Evolutionary conservation across 2,329 filamentous ascomycete genomes (phyloP), one percentile per base, ranked within the genome.

Genomic region (Cordyceps sp.): DNA sequence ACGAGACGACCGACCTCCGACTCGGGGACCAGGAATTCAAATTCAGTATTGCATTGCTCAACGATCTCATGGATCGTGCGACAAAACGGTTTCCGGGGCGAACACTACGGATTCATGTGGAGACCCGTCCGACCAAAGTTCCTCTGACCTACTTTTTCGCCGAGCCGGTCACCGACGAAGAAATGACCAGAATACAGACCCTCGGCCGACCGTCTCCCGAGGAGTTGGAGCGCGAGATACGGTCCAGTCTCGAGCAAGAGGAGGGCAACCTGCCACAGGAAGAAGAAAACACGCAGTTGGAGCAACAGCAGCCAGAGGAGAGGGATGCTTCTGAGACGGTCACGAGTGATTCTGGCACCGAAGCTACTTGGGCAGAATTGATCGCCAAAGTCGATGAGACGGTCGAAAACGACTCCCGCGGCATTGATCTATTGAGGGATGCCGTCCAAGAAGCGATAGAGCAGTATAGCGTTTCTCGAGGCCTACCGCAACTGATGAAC

Each of bases 121-220:
- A 94, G 50, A 81, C 85, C 1, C 69, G 82, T 10, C 58, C 60
- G 1, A 63, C 62, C 7, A 53, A 52, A 9, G 52, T 62, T 4
- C 69, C 78, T 0, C 74, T 78, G 44, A 86, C 93, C 71, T 88
- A 93, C 47, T 73, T 96, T 33, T 93, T 93, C 47, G 86, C 78
- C 12, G 79, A 93, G 51, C 86, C 90, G 4, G 75, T 96, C 33
- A 69, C 69, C 0, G 68, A 81, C 5, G 66, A 75, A 5, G 65
- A 83, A 33, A 82, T 92, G 39, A 59, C 78, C 14, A 53, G 57
- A 10, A 80, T 90, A n/a, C 88, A 96, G 49, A 68, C 62, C 16
- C 64, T 64, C 12, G 74, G 70, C 36, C 70, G 72, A 39, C 69
- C 62, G 14, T 67, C 70, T 22, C 66, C 85, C 16, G 73, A 78